Evolutionary conservation across 192 early-diverging fungal species (phyloP), one percentile per base, ranked within the genome.

Genomic region (Umbelopsis vinacea): DNA sequence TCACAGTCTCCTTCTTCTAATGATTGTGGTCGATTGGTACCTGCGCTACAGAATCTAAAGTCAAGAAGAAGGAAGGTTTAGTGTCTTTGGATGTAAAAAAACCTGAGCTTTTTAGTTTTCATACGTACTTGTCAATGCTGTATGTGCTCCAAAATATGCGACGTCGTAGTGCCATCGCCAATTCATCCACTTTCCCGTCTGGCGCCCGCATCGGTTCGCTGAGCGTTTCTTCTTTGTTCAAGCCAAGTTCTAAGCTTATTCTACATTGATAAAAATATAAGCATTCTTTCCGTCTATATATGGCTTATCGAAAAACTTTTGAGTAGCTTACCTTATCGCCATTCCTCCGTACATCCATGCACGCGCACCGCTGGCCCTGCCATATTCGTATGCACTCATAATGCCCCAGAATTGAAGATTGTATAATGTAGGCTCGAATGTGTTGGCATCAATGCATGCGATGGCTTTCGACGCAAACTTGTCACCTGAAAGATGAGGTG

Each of bases 291-390:
- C 50, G 26, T 54, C 0, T 7, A 0, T 37, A n/a, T 35, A n/a
- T n/a, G n/a, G n/a, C n/a, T n/a, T n/a, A n/a, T n/a, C n/a, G n/a
- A 50, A 26, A 21, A 17, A 48, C n/a, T 15, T 21, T 17, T 19
- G 48, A 50, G 15, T 2, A 10, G 5, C 15, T 50, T 73, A 76
- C 78, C 79, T 76, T 35, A 82, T 71, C 38, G 86, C 84, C 69
- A 83, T 81, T 24, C 84, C 82, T 23, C 77, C 80, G 71, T 83
- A 85, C 77, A 84, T 85, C 84, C 84, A 87, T 12, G 84, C 75
- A 46, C 82, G 75, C 46, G 76, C 35, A 22, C 76, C 76, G 52
- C 67, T 63, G 10, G 76, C 76, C 40, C 76, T 68, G 8, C 76
- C 76, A 38, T 78, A 78, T 47, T 78, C 76, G 12, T 73, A 70